Percentiles rank a stretch among this genome's conserved stretches.
phyloP scores from a whole-genome alignment of 345 rosid genomes.

The Combretum micranthum region DNA sequence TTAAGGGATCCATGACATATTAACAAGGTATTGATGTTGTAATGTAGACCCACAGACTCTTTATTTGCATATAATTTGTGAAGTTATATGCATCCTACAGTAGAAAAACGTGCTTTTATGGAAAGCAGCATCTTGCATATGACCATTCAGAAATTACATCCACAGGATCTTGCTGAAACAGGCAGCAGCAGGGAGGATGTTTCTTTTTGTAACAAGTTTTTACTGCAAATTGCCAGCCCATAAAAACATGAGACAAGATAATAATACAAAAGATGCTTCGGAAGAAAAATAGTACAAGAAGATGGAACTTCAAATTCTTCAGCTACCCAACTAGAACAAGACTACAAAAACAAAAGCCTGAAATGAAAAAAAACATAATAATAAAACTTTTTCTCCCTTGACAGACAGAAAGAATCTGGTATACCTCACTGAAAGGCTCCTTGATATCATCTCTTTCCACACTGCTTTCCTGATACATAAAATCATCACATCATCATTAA shows the following conservation, averaged over 20 bases:
- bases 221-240: no score
- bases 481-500: slow-evolving; percentile 9
- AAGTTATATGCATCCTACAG: no score
- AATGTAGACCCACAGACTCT: no score
- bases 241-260: not conserved
- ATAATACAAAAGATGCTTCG: not conserved
- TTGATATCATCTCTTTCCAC: slow-evolving; percentile 78
- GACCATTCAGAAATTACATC: no score
- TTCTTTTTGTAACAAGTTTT: no score
- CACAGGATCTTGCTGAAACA: no score
- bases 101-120: no score
- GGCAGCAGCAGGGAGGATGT: no score
- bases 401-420: not conserved
- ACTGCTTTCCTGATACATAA: slow-evolving; percentile 73
- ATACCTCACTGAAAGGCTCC: slow-evolving; percentile 94
- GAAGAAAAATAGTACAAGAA: not conserved
- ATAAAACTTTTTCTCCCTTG: not conserved
- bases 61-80: no score
- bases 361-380: no score
- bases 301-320: not conserved
- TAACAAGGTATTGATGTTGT: not conserved
- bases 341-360: slow-evolving; percentile 4
- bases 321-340: not conserved
- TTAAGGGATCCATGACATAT: not conserved
- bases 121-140: no score